Base-by-base conservation (phyloP, 257 asterid species). In the Nicotiana otophora region DNA sequence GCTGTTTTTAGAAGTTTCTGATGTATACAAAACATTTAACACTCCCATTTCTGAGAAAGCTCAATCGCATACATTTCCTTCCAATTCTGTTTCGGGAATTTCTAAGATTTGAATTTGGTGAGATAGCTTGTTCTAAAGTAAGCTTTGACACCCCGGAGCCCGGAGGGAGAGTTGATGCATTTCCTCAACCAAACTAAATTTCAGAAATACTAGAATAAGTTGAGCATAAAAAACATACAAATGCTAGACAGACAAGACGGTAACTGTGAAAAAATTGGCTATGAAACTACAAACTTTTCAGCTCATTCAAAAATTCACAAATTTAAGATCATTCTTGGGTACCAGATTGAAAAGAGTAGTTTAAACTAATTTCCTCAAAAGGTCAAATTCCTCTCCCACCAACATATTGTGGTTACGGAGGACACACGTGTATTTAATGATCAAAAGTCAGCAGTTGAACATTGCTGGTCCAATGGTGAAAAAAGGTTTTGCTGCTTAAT, bases 371-470 rank as follows among this genome's bases (percentile, higher is more conserved):
- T 34, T 39, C 58, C 58, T 70, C 33, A 42, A 70, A 69, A 11
- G 78, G 78, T 42, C 78, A 42, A 9, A 68, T 36, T 70, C 57
- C 55, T 70, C 78, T n/a, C 78, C 72, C 12, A 42, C 11, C 33
- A 42, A 70, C n/a, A 1, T 70, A 70, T 70, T 70, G 23, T 19
- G 57, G 33, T 4, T 39, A 42, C 0, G n/a, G 33, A 70, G 11
- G 20, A 23, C 42, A 12, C 26, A 51, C 62, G 28, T 74, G 62
- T 74, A 74, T 74, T 46, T 72, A 48, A 34, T 46, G 39, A 72
- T 46, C 61, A 72, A 55, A 46, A 51, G 39, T 46, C 79, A 23
- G 79, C 79, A 72, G 79, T 72, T 46, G 61, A 46, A 72, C 39
- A 23, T 72, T 72, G 23, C 78, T 42, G 20, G 60, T 23, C 61